Evolutionary conservation across 2,329 filamentous ascomycete species (phyloP).

Genomic region (Fragosphaeria purpurea): DNA sequence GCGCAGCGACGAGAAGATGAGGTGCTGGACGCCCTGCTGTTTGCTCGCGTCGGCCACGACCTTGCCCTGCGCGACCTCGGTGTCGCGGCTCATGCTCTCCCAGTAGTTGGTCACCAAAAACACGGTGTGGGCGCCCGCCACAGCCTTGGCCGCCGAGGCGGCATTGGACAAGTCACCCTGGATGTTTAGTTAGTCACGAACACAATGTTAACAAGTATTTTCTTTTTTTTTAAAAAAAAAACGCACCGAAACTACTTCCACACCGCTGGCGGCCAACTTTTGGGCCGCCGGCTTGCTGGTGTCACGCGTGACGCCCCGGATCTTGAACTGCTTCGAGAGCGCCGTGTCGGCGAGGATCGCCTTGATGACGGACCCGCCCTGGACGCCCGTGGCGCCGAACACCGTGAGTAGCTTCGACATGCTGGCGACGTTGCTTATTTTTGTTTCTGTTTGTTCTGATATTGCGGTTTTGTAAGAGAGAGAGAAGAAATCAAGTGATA

Average conservation of each 20-base stretch:
- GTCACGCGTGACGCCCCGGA: constrained; percentile 41
- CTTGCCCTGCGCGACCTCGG: constrained; percentile 36
- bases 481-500: too few relatives aligned
- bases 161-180: constrained; percentile 34
- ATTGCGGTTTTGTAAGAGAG: too few relatives aligned
- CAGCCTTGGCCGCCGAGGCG: constrained; percentile 30
- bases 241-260: constrained; percentile 28
- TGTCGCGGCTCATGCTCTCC: constrained; percentile 22
- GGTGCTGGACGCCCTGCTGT: constrained; percentile 16
- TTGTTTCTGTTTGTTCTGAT: too few relatives aligned
- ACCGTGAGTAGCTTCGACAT: constrained; percentile 13
- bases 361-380: constrained; percentile 17
- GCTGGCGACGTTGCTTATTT: neutral
- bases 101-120: constrained; percentile 38
- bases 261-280: constrained; percentile 29
- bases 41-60: constrained; percentile 36
- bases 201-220: too few relatives aligned
- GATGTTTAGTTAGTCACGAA: too few relatives aligned
- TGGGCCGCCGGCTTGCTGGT: constrained; percentile 26
- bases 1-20: constrained; percentile 28
- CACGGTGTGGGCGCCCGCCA: constrained; percentile 37
- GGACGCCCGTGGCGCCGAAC: constrained; percentile 18
- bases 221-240: too few relatives aligned
- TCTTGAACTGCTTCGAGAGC: constrained; percentile 12
- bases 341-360: constrained; percentile 13